Percentiles rank a stretch among this genome's conserved stretches.
phyloP scores from a whole-genome alignment of 345 rosid species.

The Sisymbrium irio region DNA sequence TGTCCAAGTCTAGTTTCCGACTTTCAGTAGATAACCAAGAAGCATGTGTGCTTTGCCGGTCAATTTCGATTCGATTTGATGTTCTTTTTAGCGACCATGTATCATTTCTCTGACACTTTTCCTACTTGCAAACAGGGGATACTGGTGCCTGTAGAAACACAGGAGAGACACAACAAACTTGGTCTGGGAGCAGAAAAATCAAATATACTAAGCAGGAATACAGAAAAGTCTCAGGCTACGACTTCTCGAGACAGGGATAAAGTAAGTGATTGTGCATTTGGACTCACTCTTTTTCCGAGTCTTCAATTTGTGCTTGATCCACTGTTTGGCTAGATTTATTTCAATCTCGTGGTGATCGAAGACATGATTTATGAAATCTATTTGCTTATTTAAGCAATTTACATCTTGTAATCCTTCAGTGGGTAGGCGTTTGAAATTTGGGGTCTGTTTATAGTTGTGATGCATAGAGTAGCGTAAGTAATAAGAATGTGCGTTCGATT shows the following conservation, averaged over 20 bases:
- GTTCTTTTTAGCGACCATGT: not conserved
- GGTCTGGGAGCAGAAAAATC: conserved; percentile 63
- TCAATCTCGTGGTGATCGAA: not conserved
- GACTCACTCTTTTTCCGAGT: not conserved
- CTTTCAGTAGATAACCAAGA: not conserved
- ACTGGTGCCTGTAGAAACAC: conserved; percentile 53
- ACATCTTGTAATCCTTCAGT: not conserved
- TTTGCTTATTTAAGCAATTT: not conserved
- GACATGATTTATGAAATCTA: not conserved
- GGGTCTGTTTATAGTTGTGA: not conserved
- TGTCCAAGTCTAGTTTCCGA: not conserved
- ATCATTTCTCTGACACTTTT: not conserved
- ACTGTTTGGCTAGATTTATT: not conserved
- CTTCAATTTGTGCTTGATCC: not conserved
- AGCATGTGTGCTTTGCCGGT: not conserved
- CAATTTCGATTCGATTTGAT: not conserved
- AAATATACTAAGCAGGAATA: conserved; percentile 39
- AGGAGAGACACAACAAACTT: conserved; percentile 51
- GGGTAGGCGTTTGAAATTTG: not conserved
- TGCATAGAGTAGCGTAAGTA: not conserved
- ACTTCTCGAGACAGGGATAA: conserved; percentile 26
- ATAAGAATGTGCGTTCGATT: no score
- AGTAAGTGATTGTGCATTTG: conserved; percentile 30
- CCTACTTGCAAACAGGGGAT: conserved; percentile 51
- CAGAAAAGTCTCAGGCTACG: conserved; percentile 12